Conservation (phyloP, 371 early-diverging fungal genomes). For the Rhizopus arrhizus region DNA sequence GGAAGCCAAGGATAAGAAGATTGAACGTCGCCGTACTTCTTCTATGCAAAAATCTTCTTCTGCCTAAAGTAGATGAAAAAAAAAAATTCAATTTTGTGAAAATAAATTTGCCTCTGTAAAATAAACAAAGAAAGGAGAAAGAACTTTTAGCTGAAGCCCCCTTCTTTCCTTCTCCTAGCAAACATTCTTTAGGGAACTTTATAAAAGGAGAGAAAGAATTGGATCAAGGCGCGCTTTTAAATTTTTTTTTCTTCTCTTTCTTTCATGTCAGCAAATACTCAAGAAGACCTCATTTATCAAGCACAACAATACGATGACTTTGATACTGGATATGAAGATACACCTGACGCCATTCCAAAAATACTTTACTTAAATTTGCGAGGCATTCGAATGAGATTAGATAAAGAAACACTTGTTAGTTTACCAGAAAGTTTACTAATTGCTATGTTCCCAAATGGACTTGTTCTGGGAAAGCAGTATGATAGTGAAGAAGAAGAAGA, state of each 20-base stretch:
- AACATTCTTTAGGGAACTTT: not conserved
- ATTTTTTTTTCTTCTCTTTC: not conserved
- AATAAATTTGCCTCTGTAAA: not conserved
- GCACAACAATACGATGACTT: slow-evolving; percentile 28
- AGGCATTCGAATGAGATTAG: slow-evolving; percentile 68
- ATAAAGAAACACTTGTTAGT: slow-evolving; percentile 66
- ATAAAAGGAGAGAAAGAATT: not conserved
- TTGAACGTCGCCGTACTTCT: slow-evolving; percentile 68
- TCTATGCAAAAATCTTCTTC: slow-evolving; percentile 63
- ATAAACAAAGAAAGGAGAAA: not conserved
- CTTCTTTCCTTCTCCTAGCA: not conserved
- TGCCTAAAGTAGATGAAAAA: slow-evolving; percentile 26
- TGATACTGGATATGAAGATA: slow-evolving; percentile 31
- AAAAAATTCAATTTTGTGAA: slow-evolving; percentile 12
- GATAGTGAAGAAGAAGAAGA: slow-evolving; percentile 40
- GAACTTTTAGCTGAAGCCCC: not conserved
- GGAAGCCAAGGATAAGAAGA: slow-evolving; percentile 82
- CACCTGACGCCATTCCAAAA: slow-evolving; percentile 54
- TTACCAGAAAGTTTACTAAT: slow-evolving; percentile 73
- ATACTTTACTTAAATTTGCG: slow-evolving; percentile 65
- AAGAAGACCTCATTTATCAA: slow-evolving; percentile 32
- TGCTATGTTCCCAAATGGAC: slow-evolving; percentile 79
- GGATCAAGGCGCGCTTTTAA: not conserved
- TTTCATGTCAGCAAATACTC: not conserved
- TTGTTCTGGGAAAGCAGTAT: slow-evolving; percentile 56